These are phyloP conservation scores for Pelargonium fulgidum DNA, from an alignment of 441 rosid species.

Conservation along the genomic window DNA sequence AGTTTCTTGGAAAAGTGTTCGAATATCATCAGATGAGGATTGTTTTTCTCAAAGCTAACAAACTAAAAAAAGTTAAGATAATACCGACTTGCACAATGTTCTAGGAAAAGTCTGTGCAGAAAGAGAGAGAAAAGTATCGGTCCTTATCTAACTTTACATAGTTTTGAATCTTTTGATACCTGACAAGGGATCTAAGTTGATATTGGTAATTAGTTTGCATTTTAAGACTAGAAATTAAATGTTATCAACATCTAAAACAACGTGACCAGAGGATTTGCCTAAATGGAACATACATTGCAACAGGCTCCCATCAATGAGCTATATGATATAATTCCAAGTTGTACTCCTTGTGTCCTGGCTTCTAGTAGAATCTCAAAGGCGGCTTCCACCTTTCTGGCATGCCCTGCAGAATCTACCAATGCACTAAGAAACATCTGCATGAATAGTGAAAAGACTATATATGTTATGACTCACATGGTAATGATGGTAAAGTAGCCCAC, in stretches of 20 bases:
- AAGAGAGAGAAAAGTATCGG: too few relatives aligned
- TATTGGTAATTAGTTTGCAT: background rate
- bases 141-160: too few relatives aligned
- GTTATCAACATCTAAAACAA: background rate
- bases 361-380: slow-evolving; percentile 64
- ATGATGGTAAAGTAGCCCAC: slow-evolving; percentile 3
- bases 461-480: background rate
- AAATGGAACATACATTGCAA: slow-evolving; percentile 59
- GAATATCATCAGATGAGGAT: background rate
- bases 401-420: slow-evolving; percentile 79
- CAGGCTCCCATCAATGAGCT: slow-evolving; percentile 99
- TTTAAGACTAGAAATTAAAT: background rate
- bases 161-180: background rate
- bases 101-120: too few relatives aligned
- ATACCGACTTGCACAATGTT: background rate
- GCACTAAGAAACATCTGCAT: slow-evolving; percentile 83
- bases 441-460: slow-evolving; percentile 13
- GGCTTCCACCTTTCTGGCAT: slow-evolving; percentile 66
- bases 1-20: background rate
- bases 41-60: background rate
- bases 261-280: slow-evolving; percentile 5
- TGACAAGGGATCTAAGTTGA: background rate
- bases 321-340: slow-evolving; percentile 63
- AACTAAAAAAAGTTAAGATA: too few relatives aligned
- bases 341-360: slow-evolving; percentile 52